Conservation (phyloP, 257 asterid genomes). For the Solanum ahanhuiri region DNA sequence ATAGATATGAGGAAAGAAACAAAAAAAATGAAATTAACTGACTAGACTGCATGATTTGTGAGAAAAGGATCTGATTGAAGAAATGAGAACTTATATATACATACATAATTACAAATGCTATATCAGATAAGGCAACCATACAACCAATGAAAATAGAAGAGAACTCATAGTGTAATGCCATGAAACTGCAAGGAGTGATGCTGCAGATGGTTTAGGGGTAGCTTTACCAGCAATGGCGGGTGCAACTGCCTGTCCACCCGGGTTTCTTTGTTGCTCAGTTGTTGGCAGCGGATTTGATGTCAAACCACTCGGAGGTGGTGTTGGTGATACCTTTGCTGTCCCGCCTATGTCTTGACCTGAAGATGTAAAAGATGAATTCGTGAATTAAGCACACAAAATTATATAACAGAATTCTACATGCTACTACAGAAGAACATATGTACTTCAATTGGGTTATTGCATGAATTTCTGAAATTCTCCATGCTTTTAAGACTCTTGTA, state of each 20-base stretch:
- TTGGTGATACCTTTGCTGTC: conserved; percentile 7
- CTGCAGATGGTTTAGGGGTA: conserved; percentile 34
- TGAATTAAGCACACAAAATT: neutral
- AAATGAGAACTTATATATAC: conserved; percentile 25
- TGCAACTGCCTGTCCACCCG: conserved; percentile 28
- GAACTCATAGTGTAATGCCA: conserved; percentile 12
- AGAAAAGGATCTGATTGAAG: neutral
- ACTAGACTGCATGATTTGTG: neutral
- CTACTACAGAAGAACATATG: neutral
- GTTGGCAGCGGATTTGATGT: conserved; percentile 55
- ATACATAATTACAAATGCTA: conserved; percentile 7
- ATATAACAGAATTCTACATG: neutral
- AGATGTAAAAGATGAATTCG: neutral
- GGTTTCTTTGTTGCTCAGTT: conserved; percentile 33
- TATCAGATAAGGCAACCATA: conserved; percentile 6
- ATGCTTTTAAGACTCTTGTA: neutral
- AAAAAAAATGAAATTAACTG: neutral
- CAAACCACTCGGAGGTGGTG: conserved; percentile 33
- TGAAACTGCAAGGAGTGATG: conserved; percentile 13
- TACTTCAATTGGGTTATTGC: neutral
- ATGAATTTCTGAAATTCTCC: neutral
- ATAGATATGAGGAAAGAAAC: neutral
- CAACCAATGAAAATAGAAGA: conserved; percentile 26
- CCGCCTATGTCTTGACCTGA: conserved; percentile 42
- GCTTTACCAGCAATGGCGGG: conserved; percentile 71